These are phyloP conservation scores for Candida chilensis DNA, from an alignment of 805 yeast genomes.

Conservation along the genomic window DNA sequence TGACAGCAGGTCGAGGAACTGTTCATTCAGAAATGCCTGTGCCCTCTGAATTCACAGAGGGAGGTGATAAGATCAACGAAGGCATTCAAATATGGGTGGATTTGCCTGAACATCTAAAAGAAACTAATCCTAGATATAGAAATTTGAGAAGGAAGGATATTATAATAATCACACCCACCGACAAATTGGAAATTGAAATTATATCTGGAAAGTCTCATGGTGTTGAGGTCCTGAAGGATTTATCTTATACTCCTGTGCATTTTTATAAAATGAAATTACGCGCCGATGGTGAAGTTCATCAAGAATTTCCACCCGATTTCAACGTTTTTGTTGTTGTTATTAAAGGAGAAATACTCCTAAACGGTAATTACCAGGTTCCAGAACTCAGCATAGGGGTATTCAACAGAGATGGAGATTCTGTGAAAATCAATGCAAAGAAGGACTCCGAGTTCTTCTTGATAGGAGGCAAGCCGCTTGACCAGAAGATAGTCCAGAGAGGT, in stretches of 20 bases:
- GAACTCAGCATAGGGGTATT: no score
- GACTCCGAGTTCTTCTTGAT: no score
- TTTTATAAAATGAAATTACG: no score
- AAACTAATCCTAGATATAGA: slow-evolving; percentile 9
- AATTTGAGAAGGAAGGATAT: slow-evolving; percentile 14
- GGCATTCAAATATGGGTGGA: slow-evolving; percentile 10
- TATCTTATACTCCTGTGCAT: slow-evolving; percentile 12
- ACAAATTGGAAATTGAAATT: slow-evolving; percentile 10
- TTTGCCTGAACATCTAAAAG: slow-evolving; percentile 5
- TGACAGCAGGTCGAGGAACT: slow-evolving; percentile 16
- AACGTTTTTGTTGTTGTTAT: neutral
- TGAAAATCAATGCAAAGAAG: no score
- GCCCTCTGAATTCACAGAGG: no score
- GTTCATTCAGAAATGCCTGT: slow-evolving; percentile 16
- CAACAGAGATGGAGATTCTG: no score
- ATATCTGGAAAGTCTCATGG: slow-evolving; percentile 11
- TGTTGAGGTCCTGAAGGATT: slow-evolving; percentile 9
- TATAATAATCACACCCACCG: slow-evolving; percentile 8
- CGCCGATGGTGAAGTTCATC: no score
- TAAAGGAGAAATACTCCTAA: neutral
- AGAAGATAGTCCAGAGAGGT: no score
- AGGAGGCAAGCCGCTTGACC: no score
- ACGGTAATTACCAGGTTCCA: no score
- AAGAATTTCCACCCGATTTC: no score
- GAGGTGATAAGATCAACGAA: no score